Evolutionary conservation across 192 early-diverging fungal genomes (phyloP).

Genomic region (Linderina pennispora): DNA sequence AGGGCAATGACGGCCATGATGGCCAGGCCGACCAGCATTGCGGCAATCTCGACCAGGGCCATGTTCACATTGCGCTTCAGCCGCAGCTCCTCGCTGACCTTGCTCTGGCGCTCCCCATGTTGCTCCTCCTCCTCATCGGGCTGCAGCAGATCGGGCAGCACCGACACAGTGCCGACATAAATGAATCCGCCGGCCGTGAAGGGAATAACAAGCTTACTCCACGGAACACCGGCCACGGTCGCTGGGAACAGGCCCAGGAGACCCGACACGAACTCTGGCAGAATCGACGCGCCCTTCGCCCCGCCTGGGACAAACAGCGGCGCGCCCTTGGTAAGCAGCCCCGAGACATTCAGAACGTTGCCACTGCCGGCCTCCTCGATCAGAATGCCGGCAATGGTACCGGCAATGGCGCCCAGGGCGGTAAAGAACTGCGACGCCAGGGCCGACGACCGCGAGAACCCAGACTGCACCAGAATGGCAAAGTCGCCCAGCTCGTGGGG

Average conservation of each 20-base stretch:
- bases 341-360: slow-evolving; percentile 22
- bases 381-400: slow-evolving; percentile 67
- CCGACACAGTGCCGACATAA: slow-evolving; percentile 80
- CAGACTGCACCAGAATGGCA: slow-evolving; percentile 79
- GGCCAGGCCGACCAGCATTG: slow-evolving; percentile 67
- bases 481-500: slow-evolving; percentile 87
- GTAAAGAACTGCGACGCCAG: slow-evolving; percentile 75
- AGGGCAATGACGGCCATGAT: slow-evolving; percentile 74
- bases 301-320: slow-evolving; percentile 29
- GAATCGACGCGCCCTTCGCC: not conserved
- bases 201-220: slow-evolving; percentile 76
- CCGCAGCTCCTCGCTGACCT: slow-evolving; percentile 4
- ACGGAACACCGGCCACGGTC: slow-evolving; percentile 53
- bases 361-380: slow-evolving; percentile 63
- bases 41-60: slow-evolving; percentile 54
- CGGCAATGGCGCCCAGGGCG: slow-evolving; percentile 74
- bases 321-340: slow-evolving; percentile 17
- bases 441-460: slow-evolving; percentile 67
- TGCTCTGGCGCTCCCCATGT: slow-evolving; percentile 12
- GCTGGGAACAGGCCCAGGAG: slow-evolving; percentile 25
- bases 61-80: slow-evolving; percentile 22
- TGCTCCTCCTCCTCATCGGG: slow-evolving; percentile 41
- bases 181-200: slow-evolving; percentile 85
- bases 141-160: slow-evolving; percentile 73
- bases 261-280: slow-evolving; percentile 16